Evolutionary conservation across 164 flowering plant genomes (phyloP), one percentile per base, ranked within the genome.

Genomic region (Liquidambar formosana): DNA sequence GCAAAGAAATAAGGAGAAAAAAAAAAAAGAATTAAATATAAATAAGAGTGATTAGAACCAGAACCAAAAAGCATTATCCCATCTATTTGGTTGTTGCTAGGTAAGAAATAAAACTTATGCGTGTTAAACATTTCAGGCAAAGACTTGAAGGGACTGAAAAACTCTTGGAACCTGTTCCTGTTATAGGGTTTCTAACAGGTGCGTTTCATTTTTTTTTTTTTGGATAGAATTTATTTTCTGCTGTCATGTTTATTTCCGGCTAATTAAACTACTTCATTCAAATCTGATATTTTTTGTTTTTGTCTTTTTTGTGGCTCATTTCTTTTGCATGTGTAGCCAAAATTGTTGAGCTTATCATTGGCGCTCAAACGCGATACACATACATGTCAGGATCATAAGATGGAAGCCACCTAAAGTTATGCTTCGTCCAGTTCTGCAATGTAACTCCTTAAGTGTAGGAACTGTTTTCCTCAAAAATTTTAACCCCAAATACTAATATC

Each of bases 341-440:
- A 84, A 63, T 96, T 26, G 78, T 90, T 5, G 99, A 96, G 83
- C 96, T 96, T 64, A 60, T 92, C 25, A 68, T 79, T 65, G 98
- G 99, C 67, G 97, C 93, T 44, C 99, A 93, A 68, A 79, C 97
- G 9, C 85, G 99, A 61, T 93, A 92, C 75, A 96, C 98, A 48
- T 96, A 93, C 86, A 91, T 87, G 84, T 93, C 99, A 4, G 99
- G 94, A 68, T 91, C 99, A 63, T 95, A 70, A 81, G 48, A 61
- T 22, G 58, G 70, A 71, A 73, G 28, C 49, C 14, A 13, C 28
- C 57, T 12, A 11, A 70, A 15, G 46, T 56, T 62, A 19, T 63
- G 13, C 69, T 67, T 67, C 61, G 54, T 68, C 65, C 11, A 59
- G 25, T 52, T 65, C 23, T 59, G 28, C 62, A 43, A 58, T 28